A percentile compares a stretch with the other conserved stretches of the same genome.
Evolutionary conservation across 176 grass and related monocot species (phyloP).

Genomic region (Rhynchospora breviuscula): DNA sequence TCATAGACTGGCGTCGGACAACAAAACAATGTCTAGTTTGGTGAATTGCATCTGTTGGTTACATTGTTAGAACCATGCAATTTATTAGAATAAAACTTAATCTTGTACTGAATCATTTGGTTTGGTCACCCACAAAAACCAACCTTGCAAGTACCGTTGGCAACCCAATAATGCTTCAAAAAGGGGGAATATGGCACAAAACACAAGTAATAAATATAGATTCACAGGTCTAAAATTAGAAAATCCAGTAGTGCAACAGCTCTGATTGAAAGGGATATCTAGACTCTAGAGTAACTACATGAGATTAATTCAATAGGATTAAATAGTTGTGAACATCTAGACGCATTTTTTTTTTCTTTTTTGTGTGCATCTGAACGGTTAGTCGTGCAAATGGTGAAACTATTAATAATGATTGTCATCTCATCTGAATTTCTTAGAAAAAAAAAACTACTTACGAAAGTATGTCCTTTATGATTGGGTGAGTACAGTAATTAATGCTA

Average conservation of each 20-base stretch:
- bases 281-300: neutral
- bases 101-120: neutral
- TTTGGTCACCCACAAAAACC: constrained; percentile 23
- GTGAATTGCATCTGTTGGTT: neutral
- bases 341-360: neutral
- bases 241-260: constrained; percentile 3
- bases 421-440: neutral
- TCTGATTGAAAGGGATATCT: neutral
- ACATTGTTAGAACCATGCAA: neutral
- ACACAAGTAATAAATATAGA: neutral
- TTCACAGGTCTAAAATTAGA: constrained; percentile 6
- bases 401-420: neutral
- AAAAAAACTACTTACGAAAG: no score
- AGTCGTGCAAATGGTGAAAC: neutral
- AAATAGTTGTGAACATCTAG: neutral
- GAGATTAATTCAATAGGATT: neutral
- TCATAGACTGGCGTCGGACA: neutral
- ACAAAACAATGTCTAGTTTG: neutral
- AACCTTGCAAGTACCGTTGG: neutral
- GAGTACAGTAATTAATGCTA: no score
- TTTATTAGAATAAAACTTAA: neutral
- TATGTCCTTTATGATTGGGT: no score
- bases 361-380: neutral
- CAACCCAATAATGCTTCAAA: constrained; percentile 18
- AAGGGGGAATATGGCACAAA: constrained; percentile 3